These are phyloP conservation scores for Eucalyptus regnans DNA, from an alignment of 345 rosid species.

Conservation along the genomic window DNA sequence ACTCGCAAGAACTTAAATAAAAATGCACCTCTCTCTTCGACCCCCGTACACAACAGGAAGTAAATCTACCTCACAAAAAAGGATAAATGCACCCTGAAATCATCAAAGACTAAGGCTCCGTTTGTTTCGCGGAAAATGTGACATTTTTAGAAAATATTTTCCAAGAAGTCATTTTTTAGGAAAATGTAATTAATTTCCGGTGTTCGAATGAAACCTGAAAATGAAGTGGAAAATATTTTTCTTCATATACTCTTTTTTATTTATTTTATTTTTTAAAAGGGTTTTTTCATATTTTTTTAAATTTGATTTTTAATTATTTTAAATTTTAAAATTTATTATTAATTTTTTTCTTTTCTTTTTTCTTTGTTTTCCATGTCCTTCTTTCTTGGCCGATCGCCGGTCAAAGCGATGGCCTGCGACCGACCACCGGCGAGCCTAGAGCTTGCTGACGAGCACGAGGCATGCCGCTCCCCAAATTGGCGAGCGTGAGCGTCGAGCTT, in stretches of 20 bases:
- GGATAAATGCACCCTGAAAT: background rate
- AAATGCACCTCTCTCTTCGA: background rate
- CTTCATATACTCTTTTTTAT: no score
- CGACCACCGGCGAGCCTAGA: fast-evolving
- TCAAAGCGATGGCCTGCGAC: fast-evolving
- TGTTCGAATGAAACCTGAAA: no score
- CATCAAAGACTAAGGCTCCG: fast-evolving
- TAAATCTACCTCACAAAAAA: background rate
- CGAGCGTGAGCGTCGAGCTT: fast-evolving
- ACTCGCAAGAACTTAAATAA: background rate
- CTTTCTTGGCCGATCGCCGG: fast-evolving
- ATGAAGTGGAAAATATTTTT: no score
- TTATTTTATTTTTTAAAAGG: no score
- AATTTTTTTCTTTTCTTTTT: no score
- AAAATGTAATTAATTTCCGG: no score
- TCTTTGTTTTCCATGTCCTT: no score
- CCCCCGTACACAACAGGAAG: background rate
- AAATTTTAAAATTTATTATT: no score
- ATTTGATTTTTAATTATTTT: no score
- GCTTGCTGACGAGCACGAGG: fast-evolving
- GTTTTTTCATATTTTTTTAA: no score
- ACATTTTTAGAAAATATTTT: no score
- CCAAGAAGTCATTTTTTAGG: fast-evolving
- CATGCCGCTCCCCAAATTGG: fast-evolving
- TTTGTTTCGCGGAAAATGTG: fast-evolving